Percentiles rank a stretch among this genome's conserved stretches.
Conservation (phyloP, 2,329 filamentous ascomycete genomes). For the Botrytis fabae region DNA sequence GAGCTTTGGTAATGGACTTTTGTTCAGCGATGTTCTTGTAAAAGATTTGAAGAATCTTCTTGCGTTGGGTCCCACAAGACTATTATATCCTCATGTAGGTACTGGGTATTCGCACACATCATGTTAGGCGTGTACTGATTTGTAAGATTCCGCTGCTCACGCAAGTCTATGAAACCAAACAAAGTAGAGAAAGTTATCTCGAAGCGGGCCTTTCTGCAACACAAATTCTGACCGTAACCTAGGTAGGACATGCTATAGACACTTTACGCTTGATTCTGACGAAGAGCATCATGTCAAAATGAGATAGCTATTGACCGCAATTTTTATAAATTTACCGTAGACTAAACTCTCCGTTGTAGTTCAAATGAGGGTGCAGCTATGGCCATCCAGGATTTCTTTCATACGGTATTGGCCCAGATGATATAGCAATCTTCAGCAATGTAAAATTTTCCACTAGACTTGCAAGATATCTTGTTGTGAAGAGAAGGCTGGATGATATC, state of each 20-base stretch:
- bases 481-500: not conserved
- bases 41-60: not conserved
- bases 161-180: not conserved
- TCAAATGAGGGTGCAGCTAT: not conserved
- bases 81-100: not conserved
- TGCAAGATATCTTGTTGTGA: not conserved
- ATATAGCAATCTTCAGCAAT: not conserved
- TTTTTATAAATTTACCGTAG: not conserved
- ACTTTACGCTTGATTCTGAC: not conserved
- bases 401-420: too few species aligned
- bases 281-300: not conserved
- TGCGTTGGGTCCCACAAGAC: not conserved
- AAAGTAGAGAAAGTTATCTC: not conserved
- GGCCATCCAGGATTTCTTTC: not conserved
- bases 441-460: not conserved
- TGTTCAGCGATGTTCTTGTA: not conserved
- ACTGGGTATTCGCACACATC: not conserved
- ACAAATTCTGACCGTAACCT: not conserved
- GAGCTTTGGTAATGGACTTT: not conserved
- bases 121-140: not conserved
- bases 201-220: not conserved
- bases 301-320: not conserved
- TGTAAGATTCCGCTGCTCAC: not conserved
- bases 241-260: not conserved
- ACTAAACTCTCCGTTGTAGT: not conserved